Percentiles rank a stretch among this genome's conserved stretches.
These are phyloP conservation scores for Lanmaoa pseudosensibilis DNA, from an alignment of 768 basidiomycete species.

Conservation along the genomic window DNA sequence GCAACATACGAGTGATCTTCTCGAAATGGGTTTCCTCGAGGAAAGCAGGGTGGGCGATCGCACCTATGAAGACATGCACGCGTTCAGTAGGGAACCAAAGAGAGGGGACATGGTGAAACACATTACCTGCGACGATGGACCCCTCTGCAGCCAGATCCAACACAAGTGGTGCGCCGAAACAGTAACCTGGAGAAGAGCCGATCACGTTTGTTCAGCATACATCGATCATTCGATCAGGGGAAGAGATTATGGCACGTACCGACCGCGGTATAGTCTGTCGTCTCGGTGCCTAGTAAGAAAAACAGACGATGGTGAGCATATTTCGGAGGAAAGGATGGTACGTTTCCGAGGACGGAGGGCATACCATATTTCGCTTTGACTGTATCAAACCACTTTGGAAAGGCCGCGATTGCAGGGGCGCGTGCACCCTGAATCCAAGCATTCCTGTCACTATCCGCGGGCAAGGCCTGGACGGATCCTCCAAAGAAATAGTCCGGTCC, in stretches of 20 bases:
- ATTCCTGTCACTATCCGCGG: slow-evolving; percentile 28
- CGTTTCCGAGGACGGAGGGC: neutral
- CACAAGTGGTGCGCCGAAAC: slow-evolving; percentile 53
- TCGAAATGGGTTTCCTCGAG: slow-evolving; percentile 54
- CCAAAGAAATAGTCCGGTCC: slow-evolving; percentile 65
- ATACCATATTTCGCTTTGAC: slow-evolving; percentile 51
- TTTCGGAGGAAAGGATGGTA: neutral
- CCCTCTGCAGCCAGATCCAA: slow-evolving; percentile 45
- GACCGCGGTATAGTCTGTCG: slow-evolving; percentile 42
- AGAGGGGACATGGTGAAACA: neutral
- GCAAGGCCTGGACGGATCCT: slow-evolving; percentile 39
- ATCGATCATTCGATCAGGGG: too few species aligned
- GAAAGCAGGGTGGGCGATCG: slow-evolving; percentile 53
- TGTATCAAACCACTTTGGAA: slow-evolving; percentile 51
- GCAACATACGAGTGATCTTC: slow-evolving; percentile 42
- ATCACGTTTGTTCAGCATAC: neutral
- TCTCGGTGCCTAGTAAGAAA: slow-evolving; percentile 24
- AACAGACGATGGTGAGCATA: too few species aligned
- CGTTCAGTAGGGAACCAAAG: neutral
- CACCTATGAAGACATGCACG: slow-evolving; percentile 28
- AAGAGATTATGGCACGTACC: slow-evolving; percentile 32
- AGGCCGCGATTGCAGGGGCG: slow-evolving; percentile 35
- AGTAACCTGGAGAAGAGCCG: slow-evolving; percentile 43
- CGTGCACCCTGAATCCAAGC: slow-evolving; percentile 41
- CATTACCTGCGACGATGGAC: slow-evolving; percentile 45